Base-by-base conservation (phyloP, 169 alveolate genomes). In the Plasmodium billcollinsi region DNA sequence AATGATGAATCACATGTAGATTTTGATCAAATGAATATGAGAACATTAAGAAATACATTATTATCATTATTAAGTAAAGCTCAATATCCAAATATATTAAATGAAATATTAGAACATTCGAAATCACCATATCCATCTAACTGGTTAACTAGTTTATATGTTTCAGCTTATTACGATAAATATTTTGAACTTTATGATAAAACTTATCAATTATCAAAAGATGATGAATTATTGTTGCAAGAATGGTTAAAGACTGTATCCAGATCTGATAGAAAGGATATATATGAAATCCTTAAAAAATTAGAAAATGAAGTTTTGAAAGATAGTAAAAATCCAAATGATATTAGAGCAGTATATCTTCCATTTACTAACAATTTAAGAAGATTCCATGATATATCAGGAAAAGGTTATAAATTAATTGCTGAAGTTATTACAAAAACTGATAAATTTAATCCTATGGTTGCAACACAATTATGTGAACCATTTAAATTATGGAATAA, bases 381-480 rank as follows among this genome's bases (percentile, higher is more conserved):
- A 24, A 93, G 92, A 89, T 96, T 95, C 88, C 73, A 91, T 66
- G 93, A 89, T 14, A 86, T 65, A 3, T 88, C 93, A 54, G 97
- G 97, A 14, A 95, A 89, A 33, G 97, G 97, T 47, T 96, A 96
- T 91, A 88, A 89, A 83, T 88, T 96, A 59, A 59, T 96, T 29
- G 96, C 97, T 9, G 97, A 96, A 62, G 88, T 92, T 47, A 93
- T 96, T 11, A 80, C 95, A 59, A 69, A 80, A 11, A 94, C 93
- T 18, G 97, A 96, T 73, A 76, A 78, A 43, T 91, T 96, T 2
- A 96, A 96, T 62, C 94, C 97, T 6, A 93, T 88, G 83, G 92
- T 95, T 1, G 95, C 97, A 52, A 89, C 97, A 47, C 90, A 93
- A 29, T 75, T 90, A 50, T 90, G 94, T 59, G 91, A 62, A 7